Percentiles rank a stretch among this genome's conserved stretches.
Conservation (phyloP, 2,329 filamentous ascomycete species). For the Colletotrichum destructivum region DNA sequence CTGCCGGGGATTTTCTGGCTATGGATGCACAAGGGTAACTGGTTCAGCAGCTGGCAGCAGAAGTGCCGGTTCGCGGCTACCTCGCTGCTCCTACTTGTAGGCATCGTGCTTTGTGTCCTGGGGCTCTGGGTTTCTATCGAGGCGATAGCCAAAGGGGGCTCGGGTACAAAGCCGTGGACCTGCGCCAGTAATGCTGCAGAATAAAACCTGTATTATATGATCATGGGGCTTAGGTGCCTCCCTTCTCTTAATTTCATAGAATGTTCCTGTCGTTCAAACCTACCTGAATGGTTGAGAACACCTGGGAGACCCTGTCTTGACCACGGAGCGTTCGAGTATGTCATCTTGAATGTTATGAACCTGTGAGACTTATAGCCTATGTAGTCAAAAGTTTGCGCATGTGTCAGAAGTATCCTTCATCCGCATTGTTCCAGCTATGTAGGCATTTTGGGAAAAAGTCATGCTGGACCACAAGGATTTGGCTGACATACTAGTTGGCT, state of each 20-base stretch:
- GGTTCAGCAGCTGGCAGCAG: slow-evolving; percentile 53
- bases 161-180: slow-evolving; percentile 53
- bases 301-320: too few species aligned
- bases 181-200: slow-evolving; percentile 51
- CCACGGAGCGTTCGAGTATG: too few species aligned
- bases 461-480: too few species aligned
- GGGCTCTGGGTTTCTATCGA: slow-evolving; percentile 58
- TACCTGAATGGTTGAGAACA: too few species aligned
- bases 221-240: not conserved
- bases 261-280: not conserved
- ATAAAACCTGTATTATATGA: not conserved
- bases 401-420: too few species aligned
- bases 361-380: too few species aligned
- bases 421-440: too few species aligned
- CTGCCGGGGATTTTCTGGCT: slow-evolving; percentile 64
- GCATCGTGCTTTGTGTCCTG: slow-evolving; percentile 54
- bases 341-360: too few species aligned
- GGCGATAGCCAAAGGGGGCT: slow-evolving; percentile 50
- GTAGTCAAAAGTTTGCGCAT: too few species aligned
- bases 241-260: not conserved
- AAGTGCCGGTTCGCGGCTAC: slow-evolving; percentile 51
- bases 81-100: slow-evolving; percentile 50
- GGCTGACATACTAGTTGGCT: too few species aligned
- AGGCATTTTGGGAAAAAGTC: too few species aligned
- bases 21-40: slow-evolving; percentile 61